Percentiles rank a stretch among this genome's conserved stretches.
Evolutionary conservation across 768 basidiomycete genomes (phyloP).

Genomic region (Glaciozyma martinii): DNA sequence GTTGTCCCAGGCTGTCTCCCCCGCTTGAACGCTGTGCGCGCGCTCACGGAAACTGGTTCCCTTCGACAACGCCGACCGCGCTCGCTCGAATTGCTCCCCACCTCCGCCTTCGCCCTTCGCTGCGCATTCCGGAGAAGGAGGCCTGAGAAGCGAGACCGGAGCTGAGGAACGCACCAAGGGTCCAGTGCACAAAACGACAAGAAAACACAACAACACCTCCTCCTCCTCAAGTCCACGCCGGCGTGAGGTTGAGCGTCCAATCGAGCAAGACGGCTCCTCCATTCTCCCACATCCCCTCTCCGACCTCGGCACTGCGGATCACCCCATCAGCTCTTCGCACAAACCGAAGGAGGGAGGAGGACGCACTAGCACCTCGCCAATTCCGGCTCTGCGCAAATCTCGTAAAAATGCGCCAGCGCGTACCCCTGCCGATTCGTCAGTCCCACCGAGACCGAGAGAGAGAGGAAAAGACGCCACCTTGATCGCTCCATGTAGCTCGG

Average conservation of each 20-base stretch:
- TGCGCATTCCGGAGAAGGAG: too few species aligned
- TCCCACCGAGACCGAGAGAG: not conserved
- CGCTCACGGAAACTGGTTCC: too few species aligned
- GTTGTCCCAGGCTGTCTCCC: too few species aligned
- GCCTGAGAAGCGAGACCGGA: too few species aligned
- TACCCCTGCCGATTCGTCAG: not conserved
- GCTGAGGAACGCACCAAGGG: too few species aligned
- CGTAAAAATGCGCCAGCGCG: not conserved
- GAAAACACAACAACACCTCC: too few species aligned
- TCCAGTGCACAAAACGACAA: too few species aligned
- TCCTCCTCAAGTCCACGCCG: not conserved
- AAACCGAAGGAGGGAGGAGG: not conserved
- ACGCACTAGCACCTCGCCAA: not conserved
- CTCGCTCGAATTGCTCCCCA: too few species aligned
- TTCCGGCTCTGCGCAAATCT: not conserved
- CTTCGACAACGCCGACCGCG: too few species aligned
- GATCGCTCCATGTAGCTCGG: not conserved
- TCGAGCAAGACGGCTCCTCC: not conserved
- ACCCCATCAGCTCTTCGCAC: not conserved
- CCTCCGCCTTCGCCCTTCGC: too few species aligned
- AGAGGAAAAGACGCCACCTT: not conserved
- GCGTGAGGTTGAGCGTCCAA: not conserved
- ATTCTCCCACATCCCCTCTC: not conserved
- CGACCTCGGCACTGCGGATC: not conserved
- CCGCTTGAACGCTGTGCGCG: too few species aligned